These are phyloP conservation scores for Diutina sp. DNA, from an alignment of 1,139 yeast genomes.

Conservation along the genomic window DNA sequence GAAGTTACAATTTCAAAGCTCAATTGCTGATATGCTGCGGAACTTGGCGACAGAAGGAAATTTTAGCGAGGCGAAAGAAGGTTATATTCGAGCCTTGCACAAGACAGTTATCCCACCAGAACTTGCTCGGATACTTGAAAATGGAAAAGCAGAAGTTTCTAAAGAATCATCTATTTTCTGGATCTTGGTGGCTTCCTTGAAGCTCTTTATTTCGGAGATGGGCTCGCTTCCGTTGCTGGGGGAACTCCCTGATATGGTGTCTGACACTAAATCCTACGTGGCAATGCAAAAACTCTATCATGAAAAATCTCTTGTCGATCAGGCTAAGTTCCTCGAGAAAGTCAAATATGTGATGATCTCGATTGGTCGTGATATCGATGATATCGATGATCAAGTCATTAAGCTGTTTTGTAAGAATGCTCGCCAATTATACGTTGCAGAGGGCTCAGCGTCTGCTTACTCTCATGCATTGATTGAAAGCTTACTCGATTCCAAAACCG, in stretches of 20 bases:
- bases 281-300: slow-evolving; percentile 45
- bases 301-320: slow-evolving; percentile 43
- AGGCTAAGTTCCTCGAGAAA: slow-evolving; percentile 16
- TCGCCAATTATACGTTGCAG: slow-evolving; percentile 22
- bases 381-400: slow-evolving; percentile 24
- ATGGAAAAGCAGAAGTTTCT: slow-evolving; percentile 9
- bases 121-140: slow-evolving; percentile 19
- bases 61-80: slow-evolving; percentile 55
- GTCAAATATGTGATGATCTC: background rate
- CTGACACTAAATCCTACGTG: slow-evolving; percentile 55
- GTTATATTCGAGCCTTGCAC: slow-evolving; percentile 41
- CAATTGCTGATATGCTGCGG: slow-evolving; percentile 22
- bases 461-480: slow-evolving; percentile 8
- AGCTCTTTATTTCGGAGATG: slow-evolving; percentile 32
- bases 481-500: slow-evolving; percentile 9
- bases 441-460: slow-evolving; percentile 17
- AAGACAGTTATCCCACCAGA: slow-evolving; percentile 26
- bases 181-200: slow-evolving; percentile 46
- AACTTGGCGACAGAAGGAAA: slow-evolving; percentile 38
- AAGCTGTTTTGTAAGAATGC: slow-evolving; percentile 49
- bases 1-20: slow-evolving; percentile 32
- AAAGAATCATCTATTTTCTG: slow-evolving; percentile 35
- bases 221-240: slow-evolving; percentile 59
- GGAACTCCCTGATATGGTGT: slow-evolving; percentile 78
- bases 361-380: slow-evolving; percentile 9